Evolutionary conservation across 179 eudicot species (phyloP), one percentile per base, ranked within the genome.

Genomic region (Beta lomatogona): DNA sequence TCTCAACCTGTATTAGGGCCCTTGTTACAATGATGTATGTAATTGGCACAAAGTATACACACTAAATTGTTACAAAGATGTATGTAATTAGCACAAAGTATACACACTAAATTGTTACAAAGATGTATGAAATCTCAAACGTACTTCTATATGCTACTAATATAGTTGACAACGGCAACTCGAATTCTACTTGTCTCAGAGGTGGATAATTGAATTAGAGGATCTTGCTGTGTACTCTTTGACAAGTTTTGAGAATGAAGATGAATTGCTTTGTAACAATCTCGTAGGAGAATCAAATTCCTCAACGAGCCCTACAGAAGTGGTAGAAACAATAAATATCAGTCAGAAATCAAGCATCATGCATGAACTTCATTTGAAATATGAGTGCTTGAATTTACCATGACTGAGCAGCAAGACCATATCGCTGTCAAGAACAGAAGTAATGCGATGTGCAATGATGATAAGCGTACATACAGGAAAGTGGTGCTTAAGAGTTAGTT

Each of bases 401-500:
- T 76, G 48, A 19, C 46, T 68, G 6, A 81, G 79, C 58, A 76
- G 53, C 63, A 81, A 46, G 46, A 81, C 76, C 80, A 76, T 67
- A 52, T 81, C 76, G 41, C 80, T 81, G 31, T 76, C 16, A 46
- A 81, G 70, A 81, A 81, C 79, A 5, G 80, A 81, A 69, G 84
- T 81, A 52, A 80, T 63, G 5, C 83, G 72, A 73, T 80, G 83
- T 64, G 83, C 83, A 63, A 80, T 74, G 5, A 65, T 80, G 5
- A 80, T 74, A 9, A 74, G 18, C 19, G 83, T 80, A 36, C 80
- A 87, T 57, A 80, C 75, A 0, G 79, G 25, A 48, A 89, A 89
- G 55, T 86, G 84, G 9, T 76, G 74, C 19, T 81, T 71, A 2
- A 89, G 78, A 46, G 88, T 87, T 79, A 68, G 58, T 46, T 81